phyloP scores from a whole-genome alignment of 163 green algal genomes.

The Coccomyxa subellipsoidea region DNA sequence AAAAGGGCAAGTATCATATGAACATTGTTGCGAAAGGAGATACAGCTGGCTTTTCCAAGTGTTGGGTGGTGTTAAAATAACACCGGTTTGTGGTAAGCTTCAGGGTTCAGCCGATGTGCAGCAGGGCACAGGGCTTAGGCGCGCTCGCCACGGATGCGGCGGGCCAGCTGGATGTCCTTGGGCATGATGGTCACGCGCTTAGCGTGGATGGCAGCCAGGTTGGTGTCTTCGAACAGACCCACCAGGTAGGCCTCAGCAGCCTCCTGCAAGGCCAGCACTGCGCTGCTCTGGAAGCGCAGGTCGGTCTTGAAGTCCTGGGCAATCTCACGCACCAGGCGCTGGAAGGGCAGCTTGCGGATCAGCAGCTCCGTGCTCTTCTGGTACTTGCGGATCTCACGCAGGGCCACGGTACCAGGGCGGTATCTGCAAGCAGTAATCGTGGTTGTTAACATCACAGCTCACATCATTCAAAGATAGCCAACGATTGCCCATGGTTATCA shows the following conservation, averaged over 20 bases:
- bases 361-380: slow-evolving; percentile 86
- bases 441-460: too few relatives aligned
- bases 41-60: too few relatives aligned
- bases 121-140: not conserved
- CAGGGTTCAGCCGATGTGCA: not conserved
- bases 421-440: too few relatives aligned
- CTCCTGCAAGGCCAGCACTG: slow-evolving; percentile 26
- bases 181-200: slow-evolving; percentile 99
- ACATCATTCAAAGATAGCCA: too few relatives aligned
- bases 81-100: not conserved
- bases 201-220: slow-evolving; percentile 93
- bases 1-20: too few relatives aligned
- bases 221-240: slow-evolving; percentile 60
- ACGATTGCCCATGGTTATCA: too few relatives aligned
- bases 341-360: slow-evolving; percentile 89
- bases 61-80: slow-evolving; percentile 8
- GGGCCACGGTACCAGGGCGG: slow-evolving; percentile 71
- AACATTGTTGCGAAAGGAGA: too few relatives aligned
- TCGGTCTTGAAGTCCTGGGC: slow-evolving; percentile 59
- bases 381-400: slow-evolving; percentile 83
- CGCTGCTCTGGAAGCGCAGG: slow-evolving; percentile 38
- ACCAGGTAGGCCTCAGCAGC: slow-evolving; percentile 30
- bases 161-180: slow-evolving; percentile 96
- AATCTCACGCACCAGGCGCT: slow-evolving; percentile 82
- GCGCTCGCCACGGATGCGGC: slow-evolving; percentile 86